These are phyloP conservation scores for Pseudogymnoascus sp. DNA, from an alignment of 2,329 filamentous ascomycete species.

Conservation along the genomic window DNA sequence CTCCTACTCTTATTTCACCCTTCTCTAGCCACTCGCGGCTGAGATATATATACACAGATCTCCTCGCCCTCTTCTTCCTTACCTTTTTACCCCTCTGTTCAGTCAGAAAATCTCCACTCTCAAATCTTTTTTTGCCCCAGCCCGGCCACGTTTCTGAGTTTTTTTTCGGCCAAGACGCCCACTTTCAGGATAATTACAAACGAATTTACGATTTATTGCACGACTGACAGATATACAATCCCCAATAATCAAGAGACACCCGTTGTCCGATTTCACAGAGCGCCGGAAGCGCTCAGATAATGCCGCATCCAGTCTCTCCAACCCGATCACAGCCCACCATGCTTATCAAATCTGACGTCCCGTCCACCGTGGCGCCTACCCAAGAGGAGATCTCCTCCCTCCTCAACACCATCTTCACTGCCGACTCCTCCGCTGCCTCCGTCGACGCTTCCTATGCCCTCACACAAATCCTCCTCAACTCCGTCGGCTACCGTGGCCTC, in stretches of 20 bases:
- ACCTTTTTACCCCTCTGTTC: not conserved
- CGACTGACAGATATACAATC: constrained; percentile 2
- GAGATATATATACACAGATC: constrained; percentile 20
- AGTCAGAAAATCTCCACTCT: constrained; percentile 8
- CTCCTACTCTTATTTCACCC: constrained; percentile 13
- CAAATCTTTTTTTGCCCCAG: constrained; percentile 11
- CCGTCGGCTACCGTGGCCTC: constrained; percentile 58
- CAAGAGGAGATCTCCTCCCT: constrained; percentile 60
- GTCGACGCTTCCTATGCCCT: constrained; percentile 60
- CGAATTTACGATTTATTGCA: constrained; percentile 10
- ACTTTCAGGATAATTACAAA: constrained; percentile 10
- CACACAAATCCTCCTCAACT: constrained; percentile 57
- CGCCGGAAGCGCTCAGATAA: constrained; percentile 30
- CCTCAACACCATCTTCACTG: constrained; percentile 58
- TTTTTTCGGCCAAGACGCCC: constrained; percentile 4
- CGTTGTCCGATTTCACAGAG: constrained; percentile 1
- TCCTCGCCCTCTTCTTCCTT: not conserved
- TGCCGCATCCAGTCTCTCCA: constrained; percentile 42
- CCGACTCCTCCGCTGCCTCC: constrained; percentile 48
- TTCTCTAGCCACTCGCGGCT: constrained; percentile 32
- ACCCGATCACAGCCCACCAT: constrained; percentile 38
- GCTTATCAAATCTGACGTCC: constrained; percentile 39
- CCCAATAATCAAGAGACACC: not conserved
- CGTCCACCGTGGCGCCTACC: constrained; percentile 46
- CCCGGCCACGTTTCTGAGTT: constrained; percentile 4